These are phyloP conservation scores for Fistulifera pelliculosa DNA, from an alignment of 108 stramenopile species.

Conservation along the genomic window DNA sequence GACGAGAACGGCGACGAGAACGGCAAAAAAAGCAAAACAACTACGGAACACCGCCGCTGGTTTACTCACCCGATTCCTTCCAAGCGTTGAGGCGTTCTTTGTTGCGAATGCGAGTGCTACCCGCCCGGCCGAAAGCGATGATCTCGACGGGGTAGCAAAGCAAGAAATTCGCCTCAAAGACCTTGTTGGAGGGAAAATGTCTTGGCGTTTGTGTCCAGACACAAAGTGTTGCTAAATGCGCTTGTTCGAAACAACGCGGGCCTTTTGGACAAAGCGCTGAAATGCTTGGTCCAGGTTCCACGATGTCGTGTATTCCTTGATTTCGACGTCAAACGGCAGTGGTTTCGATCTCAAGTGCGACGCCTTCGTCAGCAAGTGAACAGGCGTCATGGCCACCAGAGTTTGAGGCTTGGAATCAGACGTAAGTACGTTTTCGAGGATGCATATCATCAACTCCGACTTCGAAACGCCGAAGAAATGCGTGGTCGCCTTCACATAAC, in stretches of 20 bases:
- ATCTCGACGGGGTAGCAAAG: conserved; percentile 12
- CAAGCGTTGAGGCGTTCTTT: conserved; percentile 92
- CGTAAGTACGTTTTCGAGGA: conserved; percentile 92
- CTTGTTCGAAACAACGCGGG: conserved; percentile 77
- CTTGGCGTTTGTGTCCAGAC: conserved; percentile 75
- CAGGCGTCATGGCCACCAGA: conserved; percentile 64
- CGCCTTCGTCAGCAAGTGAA: conserved; percentile 77
- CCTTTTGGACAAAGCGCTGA: conserved; percentile 81
- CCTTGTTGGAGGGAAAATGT: conserved; percentile 56
- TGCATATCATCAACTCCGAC: conserved; percentile 88
- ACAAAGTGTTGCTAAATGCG: conserved; percentile 88
- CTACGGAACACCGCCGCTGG: conserved; percentile 82
- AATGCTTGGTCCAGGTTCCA: conserved; percentile 77
- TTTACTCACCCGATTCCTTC: conserved; percentile 85
- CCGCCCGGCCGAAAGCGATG: conserved; percentile 7
- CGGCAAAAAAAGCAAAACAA: conserved; percentile 40
- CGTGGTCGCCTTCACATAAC: conserved; percentile 87
- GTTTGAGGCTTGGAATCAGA: conserved; percentile 79
- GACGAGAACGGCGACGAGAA: conserved; percentile 23
- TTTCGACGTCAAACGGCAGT: conserved; percentile 92
- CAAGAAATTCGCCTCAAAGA: conserved; percentile 14
- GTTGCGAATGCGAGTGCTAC: conserved; percentile 69
- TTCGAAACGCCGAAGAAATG: conserved; percentile 94
- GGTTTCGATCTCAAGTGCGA: conserved; percentile 81
- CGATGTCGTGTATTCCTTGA: conserved; percentile 76